Evolutionary conservation across 2,329 filamentous ascomycete genomes (phyloP), one percentile per base, ranked within the genome.

Genomic region (Graphilbum sp.): DNA sequence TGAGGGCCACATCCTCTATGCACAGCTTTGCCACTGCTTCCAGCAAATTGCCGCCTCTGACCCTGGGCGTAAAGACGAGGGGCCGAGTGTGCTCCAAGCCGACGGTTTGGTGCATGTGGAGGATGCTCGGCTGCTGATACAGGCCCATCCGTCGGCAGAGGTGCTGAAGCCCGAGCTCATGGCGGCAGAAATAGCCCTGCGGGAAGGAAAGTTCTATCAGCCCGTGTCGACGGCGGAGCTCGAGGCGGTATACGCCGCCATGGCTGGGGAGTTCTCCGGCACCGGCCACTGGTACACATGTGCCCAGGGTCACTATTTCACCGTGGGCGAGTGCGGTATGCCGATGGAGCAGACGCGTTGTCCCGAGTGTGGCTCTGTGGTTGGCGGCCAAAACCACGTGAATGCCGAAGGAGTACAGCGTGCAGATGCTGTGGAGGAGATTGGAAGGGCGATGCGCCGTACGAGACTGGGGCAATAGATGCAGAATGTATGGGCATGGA

Each of bases 321-420:
- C 73, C 0, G 62, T 80, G 24, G 75, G 74, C 1, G 71, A 80
- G 42, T 79, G 75, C 47, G 75, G 75, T 2, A 70, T 72, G 63
- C 70, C 76, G 0, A 77, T 79, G 71, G 43, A 82, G 50, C 39
- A 48, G 16, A 65, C 75, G 2, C 52, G 52, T 2, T 84, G 79
- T 45, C 75, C 77, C 0, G 66, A 81, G 44, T 84, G 78, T 45
- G 65, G 61, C 2, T 61, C 61, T 2, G 43, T 52, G 0, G 63
- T 82, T 23, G 76, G 75, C 2, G 76, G 77, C 0, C 49, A 46
- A n/a, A 30, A 30, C 23, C 23, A 25, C 23, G 10, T 20, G 18
- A 8, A 33, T 38, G n/a, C n/a, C n/a, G n/a, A n/a, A n/a, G n/a
- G n/a, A n/a, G n/a, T n/a, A n/a, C n/a, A n/a, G n/a, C n/a, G n/a